Base-by-base conservation (phyloP, 768 basidiomycete species). In the Hydnum rufescens region DNA sequence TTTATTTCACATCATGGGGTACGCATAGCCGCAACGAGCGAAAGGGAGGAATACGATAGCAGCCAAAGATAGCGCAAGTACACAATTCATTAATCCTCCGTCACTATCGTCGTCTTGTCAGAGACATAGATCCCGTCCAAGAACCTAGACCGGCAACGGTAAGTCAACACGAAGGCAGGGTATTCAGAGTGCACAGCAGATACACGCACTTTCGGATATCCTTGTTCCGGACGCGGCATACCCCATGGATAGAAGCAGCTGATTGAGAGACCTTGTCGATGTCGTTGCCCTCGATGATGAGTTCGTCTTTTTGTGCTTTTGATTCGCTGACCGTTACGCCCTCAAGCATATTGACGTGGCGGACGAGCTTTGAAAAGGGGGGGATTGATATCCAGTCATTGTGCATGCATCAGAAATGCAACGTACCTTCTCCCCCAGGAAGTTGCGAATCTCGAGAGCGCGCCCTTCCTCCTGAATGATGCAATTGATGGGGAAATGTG, bases 401-500 rank as follows among this genome's bases (percentile, higher is more conserved):
- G 34, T 8, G 8, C 34, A 39, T 19, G 19, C 8, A 47, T 47
- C 44, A 8, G 23, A 39, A 51, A 47, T 19, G 16, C 13, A 2
- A 61, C 70, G 3, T 53, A 86, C 87, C 76, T 90, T 90, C 71
- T 89, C 87, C 57, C 89, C 88, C 64, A 92, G 71, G 71, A 93
- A 92, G 70, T 92, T 93, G 58, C 90, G 82, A 66, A 95, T 93
- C 66, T 93, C 90, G 46, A 92, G 67, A 47, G 76, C 66, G 34
- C 62, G 65, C 51, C 84, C 87, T 55, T 66, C 66, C 4, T 84
- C 77, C 65, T 84, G 80, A 62, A 93, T 86, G 66, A 95, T 93
- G 65, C 82, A 82, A 74, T 99, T 99, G 75, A 99, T 95, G 56
- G 95, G 95, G 74, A 99, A 99, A 74, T 99, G 95, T 61, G 95